Percentiles rank a stretch among this genome's conserved stretches.
Evolutionary conservation across 2,329 filamentous ascomycete species (phyloP).

Genomic region (Xylaria sp.): DNA sequence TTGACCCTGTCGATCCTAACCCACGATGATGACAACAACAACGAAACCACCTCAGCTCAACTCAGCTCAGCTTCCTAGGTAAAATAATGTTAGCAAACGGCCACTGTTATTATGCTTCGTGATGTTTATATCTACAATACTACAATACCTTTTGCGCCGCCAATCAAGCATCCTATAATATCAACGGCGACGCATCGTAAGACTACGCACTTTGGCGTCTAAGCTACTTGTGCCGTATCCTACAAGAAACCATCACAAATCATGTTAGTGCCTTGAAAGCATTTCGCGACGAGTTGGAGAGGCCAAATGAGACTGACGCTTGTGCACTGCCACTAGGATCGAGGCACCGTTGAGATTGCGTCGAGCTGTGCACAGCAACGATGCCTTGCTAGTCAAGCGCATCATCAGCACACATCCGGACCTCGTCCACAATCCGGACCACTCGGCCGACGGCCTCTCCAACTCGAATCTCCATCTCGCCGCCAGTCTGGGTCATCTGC

Average conservation of each 20-base stretch:
- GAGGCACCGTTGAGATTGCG: conserved; percentile 80
- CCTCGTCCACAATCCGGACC: conserved; percentile 83
- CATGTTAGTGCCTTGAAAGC: not conserved
- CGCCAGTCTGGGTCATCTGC: conserved; percentile 74
- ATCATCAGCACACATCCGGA: conserved; percentile 78
- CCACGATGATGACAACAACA: not conserved
- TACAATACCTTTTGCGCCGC: too few relatives aligned
- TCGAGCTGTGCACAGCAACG: conserved; percentile 81
- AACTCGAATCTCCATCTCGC: conserved; percentile 89
- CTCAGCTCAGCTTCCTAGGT: not conserved
- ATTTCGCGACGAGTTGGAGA: not conserved
- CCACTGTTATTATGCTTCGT: not conserved
- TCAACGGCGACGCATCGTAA: conserved; percentile 1
- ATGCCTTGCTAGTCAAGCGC: conserved; percentile 76
- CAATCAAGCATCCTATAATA: not conserved
- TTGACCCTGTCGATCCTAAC: not conserved
- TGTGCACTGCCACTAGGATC: conserved; percentile 57
- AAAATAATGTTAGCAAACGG: not conserved
- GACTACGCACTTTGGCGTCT: not conserved
- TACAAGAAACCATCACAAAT: not conserved
- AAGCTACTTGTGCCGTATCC: not conserved
- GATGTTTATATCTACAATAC: not conserved
- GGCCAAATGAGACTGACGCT: not conserved
- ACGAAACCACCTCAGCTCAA: not conserved
- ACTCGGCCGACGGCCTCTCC: conserved; percentile 72